Percentiles rank a stretch among this genome's conserved stretches.
phyloP scores from a whole-genome alignment of 2,329 filamentous ascomycete genomes.

The Neofusicoccum laricinum region DNA sequence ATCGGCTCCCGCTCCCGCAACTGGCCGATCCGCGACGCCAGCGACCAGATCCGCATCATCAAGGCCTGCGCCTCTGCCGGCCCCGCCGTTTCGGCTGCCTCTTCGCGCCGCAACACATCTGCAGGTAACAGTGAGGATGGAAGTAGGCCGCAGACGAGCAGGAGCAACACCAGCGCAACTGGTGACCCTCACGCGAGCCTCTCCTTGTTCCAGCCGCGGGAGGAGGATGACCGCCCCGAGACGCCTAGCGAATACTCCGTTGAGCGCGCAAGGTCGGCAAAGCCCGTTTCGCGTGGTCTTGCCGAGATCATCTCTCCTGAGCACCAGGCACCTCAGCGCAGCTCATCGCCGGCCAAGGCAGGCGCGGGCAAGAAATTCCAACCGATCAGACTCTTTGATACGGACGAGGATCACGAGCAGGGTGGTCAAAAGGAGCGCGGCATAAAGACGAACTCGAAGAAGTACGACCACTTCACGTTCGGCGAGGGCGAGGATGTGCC shows the following conservation, averaged over 20 bases:
- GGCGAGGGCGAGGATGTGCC: conserved; percentile 56
- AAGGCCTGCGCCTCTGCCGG: conserved; percentile 44
- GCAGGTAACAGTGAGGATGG: conserved; percentile 31
- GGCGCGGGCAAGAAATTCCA: conserved; percentile 52
- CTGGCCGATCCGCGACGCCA: conserved; percentile 90
- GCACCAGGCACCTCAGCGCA: conserved; percentile 30
- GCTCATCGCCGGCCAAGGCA: conserved; percentile 42
- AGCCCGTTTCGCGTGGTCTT: conserved; percentile 64
- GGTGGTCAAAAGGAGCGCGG: conserved; percentile 40
- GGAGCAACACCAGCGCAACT: conserved; percentile 34
- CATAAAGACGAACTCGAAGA: conserved; percentile 69
- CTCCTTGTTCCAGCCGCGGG: conserved; percentile 69
- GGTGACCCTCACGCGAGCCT: conserved; percentile 62
- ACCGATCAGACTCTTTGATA: conserved; percentile 55
- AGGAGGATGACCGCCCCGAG: conserved; percentile 49
- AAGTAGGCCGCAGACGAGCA: conserved; percentile 40
- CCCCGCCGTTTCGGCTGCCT: conserved; percentile 45
- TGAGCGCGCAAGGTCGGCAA: conserved; percentile 60
- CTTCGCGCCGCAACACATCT: conserved; percentile 33
- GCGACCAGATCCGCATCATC: conserved; percentile 79
- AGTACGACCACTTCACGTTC: conserved; percentile 85
- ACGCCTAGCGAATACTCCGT: conserved; percentile 29
- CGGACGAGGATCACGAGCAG: conserved; percentile 44
- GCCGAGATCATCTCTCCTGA: conserved; percentile 66
- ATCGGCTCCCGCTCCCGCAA: conserved; percentile 88